Evolutionary conservation across 257 asterid species (phyloP), one percentile per base, ranked within the genome.

Genomic region (Knoxia roxburghii): DNA sequence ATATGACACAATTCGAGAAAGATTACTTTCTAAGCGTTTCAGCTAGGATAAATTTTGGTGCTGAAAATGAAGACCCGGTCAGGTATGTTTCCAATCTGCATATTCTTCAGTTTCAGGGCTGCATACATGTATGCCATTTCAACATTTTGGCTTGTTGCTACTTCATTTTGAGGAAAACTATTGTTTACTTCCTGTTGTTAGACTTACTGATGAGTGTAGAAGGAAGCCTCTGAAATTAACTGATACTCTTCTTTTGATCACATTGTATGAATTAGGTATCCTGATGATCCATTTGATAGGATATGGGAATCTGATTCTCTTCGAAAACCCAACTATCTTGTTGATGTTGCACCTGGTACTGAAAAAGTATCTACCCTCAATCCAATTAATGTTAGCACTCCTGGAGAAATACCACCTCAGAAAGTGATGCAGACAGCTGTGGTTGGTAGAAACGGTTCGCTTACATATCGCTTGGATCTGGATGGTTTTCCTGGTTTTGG

Each of bases 381-480:
- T 80, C 93, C 96, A 39, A 94, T 94, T 61, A 85, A 83, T 71
- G 95, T 88, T 48, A 68, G 77, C 46, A 69, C 56, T n/a, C n/a
- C n/a, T 40, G 83, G 76, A 11, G 96, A 94, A 79, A 75, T 76
- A 71, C 97, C 97, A 3, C 97, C 99, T 61, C 84, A 87, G 73
- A 90, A 88, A 75, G 97, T 90, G 68, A 86, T 94, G 99, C 97
- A 94, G 82, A 94, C 99, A 24, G 99, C 99, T 69, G 99, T 94
- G 61, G 96, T 94, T 39, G 99, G 99, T 72, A 82, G 96, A 82
- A 85, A 94, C 40, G 99, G 99, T 56, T 76, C 96, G 2, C 68
- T 94, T 61, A 87, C 96, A 12, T 88, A 94, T 76, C 95, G 99
- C n/a, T 58, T 90, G 81, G 89, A 94, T 72, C 92, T 94, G 5